Percentiles rank a stretch among this genome's conserved stretches.
phyloP scores from a whole-genome alignment of 176 grass and related monocot species.

The Ampelocalamus luodianensis region DNA sequence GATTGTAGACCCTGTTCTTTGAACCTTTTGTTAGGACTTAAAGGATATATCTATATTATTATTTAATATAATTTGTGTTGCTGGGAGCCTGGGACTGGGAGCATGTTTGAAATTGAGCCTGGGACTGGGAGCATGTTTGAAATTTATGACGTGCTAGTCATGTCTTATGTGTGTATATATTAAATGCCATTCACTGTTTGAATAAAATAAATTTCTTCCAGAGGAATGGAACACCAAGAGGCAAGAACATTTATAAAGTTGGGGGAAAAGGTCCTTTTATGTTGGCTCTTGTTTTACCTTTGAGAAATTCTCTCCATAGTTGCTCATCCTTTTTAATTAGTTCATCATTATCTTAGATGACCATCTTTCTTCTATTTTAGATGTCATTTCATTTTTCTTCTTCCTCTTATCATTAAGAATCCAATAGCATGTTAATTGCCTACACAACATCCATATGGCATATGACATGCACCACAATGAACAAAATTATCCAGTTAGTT shows the following conservation, averaged over 20 bases:
- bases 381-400: not conserved
- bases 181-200: not conserved
- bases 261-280: not conserved
- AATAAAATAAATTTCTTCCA: not conserved
- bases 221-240: not conserved
- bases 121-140: not conserved
- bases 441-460: not conserved
- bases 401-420: not conserved
- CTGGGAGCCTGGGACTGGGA: not conserved
- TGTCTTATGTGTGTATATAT: not conserved
- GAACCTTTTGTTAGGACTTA: slow-evolving; percentile 14
- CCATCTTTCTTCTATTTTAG: not conserved
- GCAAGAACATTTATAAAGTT: not conserved
- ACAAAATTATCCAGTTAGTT: slow-evolving; percentile 12
- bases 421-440: not conserved
- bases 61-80: slow-evolving; percentile 27
- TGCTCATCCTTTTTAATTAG: not conserved
- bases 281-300: not conserved
- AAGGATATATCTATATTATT: slow-evolving; percentile 8
- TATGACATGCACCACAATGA: not conserved
- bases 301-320: slow-evolving; percentile 15
- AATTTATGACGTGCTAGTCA: slow-evolving; percentile 23
- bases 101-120: slow-evolving; percentile 1
- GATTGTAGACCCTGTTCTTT: not conserved
- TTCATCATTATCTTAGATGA: not conserved